These are phyloP conservation scores for Clitocybe nebularis DNA, from an alignment of 1,284 basidiomycete species.

Conservation along the genomic window DNA sequence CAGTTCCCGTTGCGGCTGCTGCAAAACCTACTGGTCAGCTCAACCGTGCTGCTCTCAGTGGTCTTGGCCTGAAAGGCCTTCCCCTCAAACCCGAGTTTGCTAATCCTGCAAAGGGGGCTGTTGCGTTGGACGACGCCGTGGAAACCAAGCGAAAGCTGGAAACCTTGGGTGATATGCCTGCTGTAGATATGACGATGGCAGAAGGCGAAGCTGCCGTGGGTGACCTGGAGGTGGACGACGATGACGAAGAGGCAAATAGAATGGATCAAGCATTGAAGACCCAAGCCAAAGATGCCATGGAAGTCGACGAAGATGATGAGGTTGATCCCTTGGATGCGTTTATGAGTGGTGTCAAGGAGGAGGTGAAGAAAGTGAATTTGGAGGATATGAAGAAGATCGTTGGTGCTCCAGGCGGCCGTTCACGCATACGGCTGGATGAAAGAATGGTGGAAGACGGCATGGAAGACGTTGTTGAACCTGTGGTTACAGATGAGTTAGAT, in stretches of 20 bases:
- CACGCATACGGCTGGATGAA: conserved; percentile 66
- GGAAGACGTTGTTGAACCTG: conserved; percentile 55
- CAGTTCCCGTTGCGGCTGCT: conserved; percentile 37
- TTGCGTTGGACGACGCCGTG: conserved; percentile 74
- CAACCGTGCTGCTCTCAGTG: conserved; percentile 67
- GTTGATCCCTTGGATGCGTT: conserved; percentile 90
- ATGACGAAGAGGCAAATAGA: conserved; percentile 75
- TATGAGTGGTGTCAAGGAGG: conserved; percentile 84
- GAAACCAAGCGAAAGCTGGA: conserved; percentile 80
- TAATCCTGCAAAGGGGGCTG: conserved; percentile 48
- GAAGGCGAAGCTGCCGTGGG: conserved; percentile 67
- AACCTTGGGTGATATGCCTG: conserved; percentile 78
- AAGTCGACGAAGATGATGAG: conserved; percentile 76
- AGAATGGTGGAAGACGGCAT: conserved; percentile 57
- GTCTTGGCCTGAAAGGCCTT: conserved; percentile 76
- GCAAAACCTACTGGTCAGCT: conserved; percentile 58
- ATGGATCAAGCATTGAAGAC: conserved; percentile 64
- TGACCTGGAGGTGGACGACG: conserved; percentile 79
- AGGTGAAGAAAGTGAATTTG: conserved; percentile 88
- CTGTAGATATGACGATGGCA: conserved; percentile 82
- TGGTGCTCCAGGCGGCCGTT: conserved; percentile 37
- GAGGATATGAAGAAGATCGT: conserved; percentile 79
- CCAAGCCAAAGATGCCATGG: conserved; percentile 59
- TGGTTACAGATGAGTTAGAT: conserved; percentile 70
- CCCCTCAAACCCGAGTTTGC: conserved; percentile 78